Evolutionary conservation across 2,329 filamentous ascomycete genomes (phyloP), one percentile per base, ranked within the genome.

Genomic region (Cladophialophora chaetospira): DNA sequence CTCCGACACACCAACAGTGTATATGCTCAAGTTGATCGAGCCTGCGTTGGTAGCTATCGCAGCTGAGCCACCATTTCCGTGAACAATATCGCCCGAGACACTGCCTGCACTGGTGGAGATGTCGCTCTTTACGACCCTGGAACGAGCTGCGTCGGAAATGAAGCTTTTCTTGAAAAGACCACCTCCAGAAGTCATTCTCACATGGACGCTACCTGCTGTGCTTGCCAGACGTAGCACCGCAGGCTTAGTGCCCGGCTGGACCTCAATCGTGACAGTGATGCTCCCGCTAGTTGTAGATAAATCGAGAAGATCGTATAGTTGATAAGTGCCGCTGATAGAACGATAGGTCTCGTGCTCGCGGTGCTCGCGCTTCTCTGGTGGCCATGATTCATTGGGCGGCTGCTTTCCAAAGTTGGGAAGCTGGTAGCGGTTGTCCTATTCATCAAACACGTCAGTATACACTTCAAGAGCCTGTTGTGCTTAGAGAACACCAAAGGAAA

Each of bases 31-130:
- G 15, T 71, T 74, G 38, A 85, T 75, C 9, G 66, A 70, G 25
- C 83, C 84, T 45, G 70, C 71, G 0, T 70, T 63, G 8, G 80
- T 77, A 3, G 72, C 71, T 21, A 75, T 66, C 61, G 83, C 73
- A 4, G 71, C 68, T 38, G 79, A 75, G 21, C 63, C 61, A 3
- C 63, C 61, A 49, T 75, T 72, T 1, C 78, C 71, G 26, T 82
- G 75, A 4, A 82, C 70, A 61, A 83, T 72, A 48, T 74, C 72
- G 73, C 69, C 70, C 4, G 55, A 57, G 31, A 72, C 65, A 23
- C 58, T 64, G n/a, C 71, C 71, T 17, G 61, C 64, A 4, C 52
- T 40, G 6, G 66, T 69, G 19, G 64, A 57, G 43, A 72, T 69
- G 33, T 70, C 63, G 15, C 69, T 63, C 15, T 66, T 58, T 62